These are phyloP conservation scores for Berberis thunbergii DNA, from an alignment of 164 flowering plant genomes.

Conservation along the genomic window DNA sequence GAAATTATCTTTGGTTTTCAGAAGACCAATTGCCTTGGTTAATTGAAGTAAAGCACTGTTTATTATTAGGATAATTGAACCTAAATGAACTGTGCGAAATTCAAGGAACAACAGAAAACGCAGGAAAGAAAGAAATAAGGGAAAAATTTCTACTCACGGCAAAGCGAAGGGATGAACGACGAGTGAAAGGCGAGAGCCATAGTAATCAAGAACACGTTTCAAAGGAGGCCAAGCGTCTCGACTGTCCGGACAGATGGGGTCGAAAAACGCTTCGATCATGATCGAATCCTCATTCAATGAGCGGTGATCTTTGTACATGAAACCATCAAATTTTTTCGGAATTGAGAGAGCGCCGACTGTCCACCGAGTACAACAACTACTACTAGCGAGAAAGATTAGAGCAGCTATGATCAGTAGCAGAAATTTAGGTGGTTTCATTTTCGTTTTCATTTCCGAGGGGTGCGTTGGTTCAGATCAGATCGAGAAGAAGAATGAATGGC, in stretches of 20 bases:
- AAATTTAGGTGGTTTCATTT: too few relatives aligned
- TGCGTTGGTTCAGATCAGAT: too few relatives aligned
- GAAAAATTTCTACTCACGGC: slow-evolving; percentile 38
- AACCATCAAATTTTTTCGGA: background rate
- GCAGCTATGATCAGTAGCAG: too few relatives aligned
- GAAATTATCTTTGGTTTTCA: background rate
- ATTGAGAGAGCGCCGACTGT: background rate
- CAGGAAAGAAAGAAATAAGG: too few relatives aligned
- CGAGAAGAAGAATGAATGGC: too few relatives aligned
- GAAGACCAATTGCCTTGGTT: background rate
- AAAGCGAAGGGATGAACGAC: slow-evolving; percentile 64
- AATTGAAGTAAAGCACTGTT: background rate
- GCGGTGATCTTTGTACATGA: background rate
- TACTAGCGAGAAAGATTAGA: too few relatives aligned
- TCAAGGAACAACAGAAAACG: background rate
- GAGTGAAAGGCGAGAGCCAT: slow-evolving; percentile 42
- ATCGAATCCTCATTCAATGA: slow-evolving; percentile 11
- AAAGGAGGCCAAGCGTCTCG: slow-evolving; percentile 81
- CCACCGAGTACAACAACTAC: background rate
- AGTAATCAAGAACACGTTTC: slow-evolving; percentile 42
- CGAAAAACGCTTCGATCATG: slow-evolving; percentile 70
- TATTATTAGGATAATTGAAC: too few relatives aligned
- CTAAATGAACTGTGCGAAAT: background rate
- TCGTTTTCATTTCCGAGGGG: too few relatives aligned
- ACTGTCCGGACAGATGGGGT: slow-evolving; percentile 85